Conservation (phyloP, 2,329 filamentous ascomycete species). For the Cercospora nicotianae region DNA sequence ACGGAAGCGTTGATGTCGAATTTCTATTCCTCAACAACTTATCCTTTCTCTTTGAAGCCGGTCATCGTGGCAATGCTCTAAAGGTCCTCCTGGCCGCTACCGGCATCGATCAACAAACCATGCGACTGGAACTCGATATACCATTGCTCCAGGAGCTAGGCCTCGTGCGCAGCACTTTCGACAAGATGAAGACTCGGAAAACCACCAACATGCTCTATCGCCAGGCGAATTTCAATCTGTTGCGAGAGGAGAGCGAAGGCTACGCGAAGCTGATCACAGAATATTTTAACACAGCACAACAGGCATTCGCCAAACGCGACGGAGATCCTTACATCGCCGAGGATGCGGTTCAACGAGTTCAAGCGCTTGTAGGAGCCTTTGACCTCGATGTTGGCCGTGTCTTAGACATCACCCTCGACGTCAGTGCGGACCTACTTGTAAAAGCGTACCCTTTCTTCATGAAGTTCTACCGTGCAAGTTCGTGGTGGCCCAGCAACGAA, state of each 20-base stretch:
- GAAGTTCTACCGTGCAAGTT: constrained; percentile 85
- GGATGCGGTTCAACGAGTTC: constrained; percentile 86
- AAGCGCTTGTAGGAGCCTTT: constrained; percentile 93
- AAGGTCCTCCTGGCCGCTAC: constrained; percentile 70
- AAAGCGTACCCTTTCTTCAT: constrained; percentile 94
- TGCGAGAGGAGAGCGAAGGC: constrained; percentile 93
- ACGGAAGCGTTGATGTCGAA: constrained; percentile 47
- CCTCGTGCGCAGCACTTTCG: constrained; percentile 82
- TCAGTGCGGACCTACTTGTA: constrained; percentile 89
- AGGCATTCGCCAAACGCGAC: constrained; percentile 54
- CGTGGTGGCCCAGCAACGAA: constrained; percentile 86
- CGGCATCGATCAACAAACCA: constrained; percentile 66
- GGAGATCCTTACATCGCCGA: constrained; percentile 78
- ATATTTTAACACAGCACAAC: constrained; percentile 81
- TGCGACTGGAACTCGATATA: constrained; percentile 82
- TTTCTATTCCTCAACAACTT: constrained; percentile 80
- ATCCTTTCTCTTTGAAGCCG: constrained; percentile 73
- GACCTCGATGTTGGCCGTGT: constrained; percentile 94
- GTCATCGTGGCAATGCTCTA: constrained; percentile 60
- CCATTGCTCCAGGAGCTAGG: constrained; percentile 72
- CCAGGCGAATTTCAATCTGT: constrained; percentile 93
- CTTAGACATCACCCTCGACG: constrained; percentile 89
- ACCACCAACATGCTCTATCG: constrained; percentile 92
- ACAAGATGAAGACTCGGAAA: constrained; percentile 78
- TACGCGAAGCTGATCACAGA: constrained; percentile 96